Conservation (phyloP, 2,329 filamentous ascomycete genomes). For the Verticillium nubilum region DNA sequence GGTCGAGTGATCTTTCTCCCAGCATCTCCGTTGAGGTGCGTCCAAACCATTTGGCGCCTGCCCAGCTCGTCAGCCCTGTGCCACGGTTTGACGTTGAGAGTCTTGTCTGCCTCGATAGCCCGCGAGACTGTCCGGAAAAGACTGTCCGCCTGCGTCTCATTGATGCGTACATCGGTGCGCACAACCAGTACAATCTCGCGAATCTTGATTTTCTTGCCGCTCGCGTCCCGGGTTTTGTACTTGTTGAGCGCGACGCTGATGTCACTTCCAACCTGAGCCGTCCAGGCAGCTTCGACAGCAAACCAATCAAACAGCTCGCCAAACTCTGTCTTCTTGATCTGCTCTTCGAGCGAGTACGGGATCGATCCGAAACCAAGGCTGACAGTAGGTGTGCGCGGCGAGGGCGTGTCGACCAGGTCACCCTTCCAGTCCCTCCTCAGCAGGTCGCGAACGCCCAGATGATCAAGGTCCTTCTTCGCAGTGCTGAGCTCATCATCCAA, state of each 20-base stretch:
- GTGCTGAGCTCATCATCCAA: slow-evolving; percentile 30
- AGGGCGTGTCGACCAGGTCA: slow-evolving; percentile 38
- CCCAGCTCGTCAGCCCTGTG: slow-evolving; percentile 33
- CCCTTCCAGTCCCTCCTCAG: slow-evolving; percentile 42
- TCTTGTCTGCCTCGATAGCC: slow-evolving; percentile 32
- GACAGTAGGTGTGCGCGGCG: slow-evolving; percentile 37
- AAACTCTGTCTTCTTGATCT: slow-evolving; percentile 39
- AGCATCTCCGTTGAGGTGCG: slow-evolving; percentile 25
- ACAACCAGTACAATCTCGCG: slow-evolving; percentile 39
- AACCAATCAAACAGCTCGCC: slow-evolving; percentile 42
- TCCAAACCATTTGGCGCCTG: slow-evolving; percentile 40
- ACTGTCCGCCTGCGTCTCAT: slow-evolving; percentile 33
- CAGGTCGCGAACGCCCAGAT: slow-evolving; percentile 35
- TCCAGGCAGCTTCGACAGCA: slow-evolving; percentile 41
- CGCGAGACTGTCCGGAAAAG: slow-evolving; percentile 31
- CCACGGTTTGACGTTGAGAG: slow-evolving; percentile 34
- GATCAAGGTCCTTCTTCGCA: slow-evolving; percentile 35
- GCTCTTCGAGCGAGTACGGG: slow-evolving; percentile 37
- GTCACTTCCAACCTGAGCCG: slow-evolving; percentile 35
- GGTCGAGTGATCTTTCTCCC: slow-evolving; percentile 38
- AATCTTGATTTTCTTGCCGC: slow-evolving; percentile 35
- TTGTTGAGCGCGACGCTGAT: slow-evolving; percentile 39
- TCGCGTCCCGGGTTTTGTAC: slow-evolving; percentile 32
- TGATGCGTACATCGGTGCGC: slow-evolving; percentile 36
- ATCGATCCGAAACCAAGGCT: slow-evolving; percentile 39